Percentiles rank a stretch among this genome's conserved stretches.
Evolutionary conservation across 179 eudicot species (phyloP).

Genomic region (Amaranthus tricolor): DNA sequence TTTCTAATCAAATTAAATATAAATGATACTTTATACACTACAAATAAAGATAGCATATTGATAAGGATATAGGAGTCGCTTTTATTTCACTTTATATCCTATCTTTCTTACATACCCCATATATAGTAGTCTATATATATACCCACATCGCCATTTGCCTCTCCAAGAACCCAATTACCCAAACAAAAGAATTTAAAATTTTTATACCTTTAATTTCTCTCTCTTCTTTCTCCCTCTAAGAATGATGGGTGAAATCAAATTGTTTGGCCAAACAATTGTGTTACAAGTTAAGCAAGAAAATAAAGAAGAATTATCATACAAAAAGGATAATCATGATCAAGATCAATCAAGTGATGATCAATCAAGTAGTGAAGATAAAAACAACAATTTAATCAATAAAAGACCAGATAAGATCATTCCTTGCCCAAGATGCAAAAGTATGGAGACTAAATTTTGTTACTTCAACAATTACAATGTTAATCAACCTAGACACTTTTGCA

Average conservation of each 20-base stretch:
- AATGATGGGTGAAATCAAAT: slow-evolving; percentile 47
- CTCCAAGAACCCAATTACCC: slow-evolving; percentile 10
- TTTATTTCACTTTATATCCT: slow-evolving; percentile 11
- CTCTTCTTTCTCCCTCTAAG: neutral
- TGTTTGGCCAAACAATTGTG: slow-evolving; percentile 55
- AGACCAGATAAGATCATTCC: slow-evolving; percentile 59
- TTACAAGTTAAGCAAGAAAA: slow-evolving; percentile 35
- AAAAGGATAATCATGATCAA: slow-evolving; percentile 5
- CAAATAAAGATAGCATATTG: too few relatives aligned
- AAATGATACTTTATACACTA: too few relatives aligned
- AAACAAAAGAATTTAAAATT: neutral
- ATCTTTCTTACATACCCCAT: neutral
- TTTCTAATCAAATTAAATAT: too few relatives aligned
- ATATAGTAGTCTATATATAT: slow-evolving; percentile 13
- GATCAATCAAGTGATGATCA: neutral
- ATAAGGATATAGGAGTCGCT: neutral
- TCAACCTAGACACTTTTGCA: slow-evolving; percentile 66
- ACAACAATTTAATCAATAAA: slow-evolving; percentile 21
- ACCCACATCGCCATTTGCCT: slow-evolving; percentile 3
- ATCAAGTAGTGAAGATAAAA: neutral
- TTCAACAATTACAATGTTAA: slow-evolving; percentile 68
- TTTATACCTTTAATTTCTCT: neutral
- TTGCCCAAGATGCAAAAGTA: slow-evolving; percentile 62
- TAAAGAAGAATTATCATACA: slow-evolving; percentile 32
- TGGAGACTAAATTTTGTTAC: slow-evolving; percentile 68